A percentile compares a stretch with the other conserved stretches of the same genome.
Conservation (phyloP, 768 basidiomycete genomes). For the Sporobolomyces pararoseus region DNA sequence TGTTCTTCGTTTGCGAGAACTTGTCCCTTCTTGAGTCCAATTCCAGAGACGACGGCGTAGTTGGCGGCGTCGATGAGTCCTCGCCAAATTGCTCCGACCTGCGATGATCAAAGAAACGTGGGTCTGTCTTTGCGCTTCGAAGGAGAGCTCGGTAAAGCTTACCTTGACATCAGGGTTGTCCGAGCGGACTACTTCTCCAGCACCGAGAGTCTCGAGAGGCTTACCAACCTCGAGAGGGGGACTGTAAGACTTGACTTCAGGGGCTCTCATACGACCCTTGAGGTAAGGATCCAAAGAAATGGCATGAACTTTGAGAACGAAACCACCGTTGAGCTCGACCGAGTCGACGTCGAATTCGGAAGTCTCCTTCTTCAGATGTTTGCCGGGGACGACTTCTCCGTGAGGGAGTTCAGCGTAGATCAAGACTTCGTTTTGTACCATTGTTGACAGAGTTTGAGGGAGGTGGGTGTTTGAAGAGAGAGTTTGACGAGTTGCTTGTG, state of each 20-base stretch:
- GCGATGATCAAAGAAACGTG: too few relatives aligned
- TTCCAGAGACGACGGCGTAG: slow-evolving; percentile 27
- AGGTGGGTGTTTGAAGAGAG: background rate
- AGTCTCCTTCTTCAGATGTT: slow-evolving; percentile 14
- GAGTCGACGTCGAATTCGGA: slow-evolving; percentile 42
- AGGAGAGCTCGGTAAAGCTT: slow-evolving; percentile 4
- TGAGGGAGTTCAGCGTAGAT: slow-evolving; percentile 14
- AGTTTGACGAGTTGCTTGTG: too few relatives aligned
- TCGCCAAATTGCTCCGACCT: slow-evolving; percentile 9
- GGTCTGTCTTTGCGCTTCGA: slow-evolving; percentile 9
- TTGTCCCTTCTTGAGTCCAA: slow-evolving; percentile 18
- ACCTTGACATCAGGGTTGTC: slow-evolving; percentile 37
- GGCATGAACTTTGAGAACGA: slow-evolving; percentile 38
- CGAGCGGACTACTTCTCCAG: slow-evolving; percentile 46
- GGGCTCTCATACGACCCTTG: slow-evolving; percentile 39
- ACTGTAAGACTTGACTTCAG: slow-evolving; percentile 42
- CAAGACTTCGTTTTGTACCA: slow-evolving; percentile 23
- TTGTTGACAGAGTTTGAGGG: background rate
- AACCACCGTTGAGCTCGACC: slow-evolving; percentile 24
- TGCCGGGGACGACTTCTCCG: slow-evolving; percentile 15
- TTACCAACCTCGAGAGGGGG: slow-evolving; percentile 42
- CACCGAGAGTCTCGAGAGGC: slow-evolving; percentile 40
- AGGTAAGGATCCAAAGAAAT: slow-evolving; percentile 48
- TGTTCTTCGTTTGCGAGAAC: slow-evolving; percentile 30
- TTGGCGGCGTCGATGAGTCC: slow-evolving; percentile 16